phyloP scores from a whole-genome alignment of 202 grass and related monocot genomes.

The Elaeis oleifera region DNA sequence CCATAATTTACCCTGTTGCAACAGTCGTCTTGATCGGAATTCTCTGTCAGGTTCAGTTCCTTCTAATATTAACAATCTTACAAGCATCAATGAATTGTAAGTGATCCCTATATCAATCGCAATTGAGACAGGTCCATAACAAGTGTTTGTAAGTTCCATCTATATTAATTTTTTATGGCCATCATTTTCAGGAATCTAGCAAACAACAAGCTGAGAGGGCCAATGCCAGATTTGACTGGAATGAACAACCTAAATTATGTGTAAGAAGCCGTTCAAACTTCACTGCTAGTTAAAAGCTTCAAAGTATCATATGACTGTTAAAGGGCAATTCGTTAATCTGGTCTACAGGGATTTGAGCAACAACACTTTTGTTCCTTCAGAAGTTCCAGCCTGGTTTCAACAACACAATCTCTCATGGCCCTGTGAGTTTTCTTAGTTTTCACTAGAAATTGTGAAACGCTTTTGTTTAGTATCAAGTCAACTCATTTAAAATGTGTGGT shows the following conservation, averaged over 20 bases:
- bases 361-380: constrained; percentile 34
- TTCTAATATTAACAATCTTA: constrained; percentile 34
- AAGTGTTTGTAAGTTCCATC: no score
- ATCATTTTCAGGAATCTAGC: constrained; percentile 39
- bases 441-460: no score
- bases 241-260: constrained; percentile 33
- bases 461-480: no score
- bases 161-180: no score
- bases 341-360: constrained; percentile 44
- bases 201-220: constrained; percentile 30
- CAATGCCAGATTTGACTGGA: constrained; percentile 39
- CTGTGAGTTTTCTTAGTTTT: constrained; percentile 31
- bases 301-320: constrained; percentile 7
- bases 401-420: constrained; percentile 28
- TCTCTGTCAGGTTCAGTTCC: constrained; percentile 36
- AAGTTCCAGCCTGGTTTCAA: constrained; percentile 46
- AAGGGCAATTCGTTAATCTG: neutral
- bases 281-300: constrained; percentile 3
- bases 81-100: constrained; percentile 53
- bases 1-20: constrained; percentile 7
- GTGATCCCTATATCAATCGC: neutral
- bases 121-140: no score
- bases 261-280: constrained; percentile 33
- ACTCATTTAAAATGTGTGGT: neutral
- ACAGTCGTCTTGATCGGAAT: constrained; percentile 58